A percentile compares a stretch with the other conserved stretches of the same genome.
These are phyloP conservation scores for Aspergillus sp. DNA, from an alignment of 2,329 filamentous ascomycete genomes.

Conservation along the genomic window DNA sequence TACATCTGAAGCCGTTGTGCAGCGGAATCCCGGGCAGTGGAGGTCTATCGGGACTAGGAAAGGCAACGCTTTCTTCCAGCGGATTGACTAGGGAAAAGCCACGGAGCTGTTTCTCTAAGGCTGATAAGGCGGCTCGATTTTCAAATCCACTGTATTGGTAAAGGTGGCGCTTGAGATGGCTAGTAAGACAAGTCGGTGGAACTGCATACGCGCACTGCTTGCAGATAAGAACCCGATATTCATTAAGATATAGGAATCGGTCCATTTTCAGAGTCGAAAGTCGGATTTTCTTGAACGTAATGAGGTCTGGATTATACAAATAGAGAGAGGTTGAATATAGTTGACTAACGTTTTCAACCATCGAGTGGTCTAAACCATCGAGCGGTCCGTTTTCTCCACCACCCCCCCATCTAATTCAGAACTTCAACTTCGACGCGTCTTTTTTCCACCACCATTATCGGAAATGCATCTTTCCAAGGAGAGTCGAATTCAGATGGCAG, in stretches of 20 bases:
- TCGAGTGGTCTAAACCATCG: background rate
- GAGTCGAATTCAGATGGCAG: background rate
- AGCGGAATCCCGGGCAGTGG: too few species aligned
- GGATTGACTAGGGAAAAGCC: background rate
- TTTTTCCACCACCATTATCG: background rate
- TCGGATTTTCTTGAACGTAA: background rate
- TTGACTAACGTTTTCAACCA: background rate
- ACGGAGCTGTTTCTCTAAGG: background rate
- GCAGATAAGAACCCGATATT: background rate
- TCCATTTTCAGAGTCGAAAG: background rate
- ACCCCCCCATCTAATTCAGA: background rate
- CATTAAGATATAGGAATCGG: background rate
- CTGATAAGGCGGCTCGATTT: background rate
- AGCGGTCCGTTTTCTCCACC: background rate
- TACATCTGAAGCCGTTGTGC: too few species aligned
- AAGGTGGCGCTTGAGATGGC: background rate
- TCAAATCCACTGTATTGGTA: background rate
- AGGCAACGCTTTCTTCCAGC: background rate
- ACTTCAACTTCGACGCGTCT: background rate
- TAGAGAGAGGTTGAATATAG: too few species aligned
- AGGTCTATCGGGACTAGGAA: too few species aligned
- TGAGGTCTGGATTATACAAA: background rate
- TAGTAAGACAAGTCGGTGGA: background rate
- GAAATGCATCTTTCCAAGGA: background rate
- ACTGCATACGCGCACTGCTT: background rate